Evolutionary conservation across 768 basidiomycete species (phyloP).

Genomic region (Russula brevipes): DNA sequence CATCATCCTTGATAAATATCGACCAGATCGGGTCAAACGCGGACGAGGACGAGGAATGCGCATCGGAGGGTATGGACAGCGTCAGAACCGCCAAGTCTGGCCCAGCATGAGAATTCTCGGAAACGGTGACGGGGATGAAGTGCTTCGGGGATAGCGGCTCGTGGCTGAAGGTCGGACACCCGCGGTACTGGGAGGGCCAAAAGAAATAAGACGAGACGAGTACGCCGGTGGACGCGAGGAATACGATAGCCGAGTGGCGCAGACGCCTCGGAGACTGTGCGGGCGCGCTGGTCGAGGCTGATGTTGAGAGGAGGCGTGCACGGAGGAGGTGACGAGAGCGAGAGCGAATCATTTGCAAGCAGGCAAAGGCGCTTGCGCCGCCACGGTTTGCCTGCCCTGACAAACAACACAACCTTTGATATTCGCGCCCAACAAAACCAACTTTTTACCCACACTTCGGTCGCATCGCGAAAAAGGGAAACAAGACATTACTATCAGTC

Average conservation of each 20-base stretch:
- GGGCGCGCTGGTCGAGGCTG: not conserved
- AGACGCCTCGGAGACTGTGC: not conserved
- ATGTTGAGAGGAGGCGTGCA: constrained; percentile 11
- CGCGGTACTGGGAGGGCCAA: constrained; percentile 44
- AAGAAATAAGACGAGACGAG: constrained; percentile 48
- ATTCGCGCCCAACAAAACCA: too few relatives aligned
- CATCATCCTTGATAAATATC: constrained; percentile 78
- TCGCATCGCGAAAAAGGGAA: too few relatives aligned
- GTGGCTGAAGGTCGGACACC: constrained; percentile 37
- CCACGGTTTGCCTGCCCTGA: not conserved
- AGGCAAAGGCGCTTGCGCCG: too few relatives aligned
- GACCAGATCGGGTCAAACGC: constrained; percentile 55
- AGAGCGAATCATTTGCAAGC: constrained; percentile 10
- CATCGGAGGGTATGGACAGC: constrained; percentile 46
- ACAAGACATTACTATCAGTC: not conserved
- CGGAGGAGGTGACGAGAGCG: constrained; percentile 4
- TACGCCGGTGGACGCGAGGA: constrained; percentile 37
- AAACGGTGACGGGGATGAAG: constrained; percentile 55
- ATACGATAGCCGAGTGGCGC: constrained; percentile 25
- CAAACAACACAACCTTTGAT: not conserved
- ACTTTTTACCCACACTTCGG: too few relatives aligned
- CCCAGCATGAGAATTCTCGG: constrained; percentile 48
- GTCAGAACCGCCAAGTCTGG: constrained; percentile 61
- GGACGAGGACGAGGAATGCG: constrained; percentile 22
- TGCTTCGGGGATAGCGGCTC: constrained; percentile 32